Percentiles rank a stretch among this genome's conserved stretches.
Conservation (phyloP, 495 filamentous ascomycete species). For the Monascus purpureus region DNA sequence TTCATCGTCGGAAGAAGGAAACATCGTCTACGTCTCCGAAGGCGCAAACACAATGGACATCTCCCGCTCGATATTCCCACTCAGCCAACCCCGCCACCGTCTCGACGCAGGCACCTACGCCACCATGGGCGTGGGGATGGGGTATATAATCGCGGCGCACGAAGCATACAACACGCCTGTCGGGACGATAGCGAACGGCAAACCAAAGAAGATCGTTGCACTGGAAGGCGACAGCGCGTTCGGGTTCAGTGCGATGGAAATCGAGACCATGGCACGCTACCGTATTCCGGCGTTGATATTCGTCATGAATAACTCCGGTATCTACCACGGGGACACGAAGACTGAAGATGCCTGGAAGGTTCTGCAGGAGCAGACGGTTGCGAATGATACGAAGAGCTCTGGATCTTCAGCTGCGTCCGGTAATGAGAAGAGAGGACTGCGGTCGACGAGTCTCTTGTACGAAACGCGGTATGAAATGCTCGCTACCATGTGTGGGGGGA, state of each 20-base stretch:
- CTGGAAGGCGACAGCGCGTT: constrained; percentile 52
- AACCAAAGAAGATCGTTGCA: constrained; percentile 43
- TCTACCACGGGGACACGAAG: constrained; percentile 44
- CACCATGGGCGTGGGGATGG: constrained; percentile 55
- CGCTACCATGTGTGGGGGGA: constrained; percentile 42
- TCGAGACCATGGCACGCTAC: constrained; percentile 53
- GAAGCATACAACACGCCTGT: constrained; percentile 40
- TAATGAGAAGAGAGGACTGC: constrained; percentile 26
- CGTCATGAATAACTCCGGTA: constrained; percentile 51
- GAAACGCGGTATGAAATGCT: constrained; percentile 46
- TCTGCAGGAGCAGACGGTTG: constrained; percentile 21
- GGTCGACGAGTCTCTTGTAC: constrained; percentile 42
- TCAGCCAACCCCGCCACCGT: constrained; percentile 43
- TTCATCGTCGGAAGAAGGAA: constrained; percentile 27
- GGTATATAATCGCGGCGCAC: constrained; percentile 49
- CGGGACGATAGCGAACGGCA: not conserved
- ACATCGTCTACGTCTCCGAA: constrained; percentile 49
- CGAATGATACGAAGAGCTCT: constrained; percentile 17
- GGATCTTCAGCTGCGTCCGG: constrained; percentile 3
- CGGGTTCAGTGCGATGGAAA: constrained; percentile 48
- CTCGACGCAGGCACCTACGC: constrained; percentile 53
- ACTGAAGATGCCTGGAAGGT: constrained; percentile 24
- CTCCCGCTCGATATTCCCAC: constrained; percentile 43
- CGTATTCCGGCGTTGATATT: constrained; percentile 47
- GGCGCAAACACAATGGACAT: constrained; percentile 60